phyloP scores from a whole-genome alignment of 1,284 basidiomycete species.

The Ganoderma meredithae region DNA sequence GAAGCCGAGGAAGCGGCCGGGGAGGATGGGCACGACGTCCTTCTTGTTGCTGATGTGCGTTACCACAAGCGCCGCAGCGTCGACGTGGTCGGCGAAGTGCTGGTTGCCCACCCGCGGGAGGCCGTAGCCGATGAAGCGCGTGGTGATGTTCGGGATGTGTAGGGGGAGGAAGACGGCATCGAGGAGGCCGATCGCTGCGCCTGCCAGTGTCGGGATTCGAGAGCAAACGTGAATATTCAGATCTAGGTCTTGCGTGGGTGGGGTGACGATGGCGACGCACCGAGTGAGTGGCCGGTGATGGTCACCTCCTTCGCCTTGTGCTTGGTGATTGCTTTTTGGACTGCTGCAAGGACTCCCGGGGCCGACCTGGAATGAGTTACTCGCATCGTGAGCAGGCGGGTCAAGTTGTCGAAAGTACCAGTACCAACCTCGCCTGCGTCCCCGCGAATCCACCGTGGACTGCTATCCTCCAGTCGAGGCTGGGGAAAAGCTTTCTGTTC shows the following conservation, averaged over 20 bases:
- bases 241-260: too few relatives aligned
- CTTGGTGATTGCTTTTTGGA: slow-evolving; percentile 41
- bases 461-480: slow-evolving; percentile 51
- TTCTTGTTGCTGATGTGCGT: slow-evolving; percentile 43
- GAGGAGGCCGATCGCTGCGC: slow-evolving; percentile 56
- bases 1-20: slow-evolving; percentile 55
- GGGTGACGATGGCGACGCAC: slow-evolving; percentile 38
- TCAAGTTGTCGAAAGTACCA: not conserved
- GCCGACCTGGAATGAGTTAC: slow-evolving; percentile 40
- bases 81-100: slow-evolving; percentile 64
- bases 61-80: slow-evolving; percentile 44
- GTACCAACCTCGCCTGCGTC: slow-evolving; percentile 58
- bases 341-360: slow-evolving; percentile 44
- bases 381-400: not conserved
- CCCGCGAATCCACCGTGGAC: slow-evolving; percentile 66
- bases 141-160: slow-evolving; percentile 47
- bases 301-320: slow-evolving; percentile 43
- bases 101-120: slow-evolving; percentile 70
- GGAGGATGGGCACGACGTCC: slow-evolving; percentile 40
- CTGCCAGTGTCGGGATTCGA: slow-evolving; percentile 33
- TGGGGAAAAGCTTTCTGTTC: slow-evolving; percentile 59
- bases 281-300: slow-evolving; percentile 50
- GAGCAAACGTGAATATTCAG: too few relatives aligned
- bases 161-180: slow-evolving; percentile 55
- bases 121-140: slow-evolving; percentile 54